These are phyloP conservation scores for Vitis hybrid DNA, from an alignment of 177 flowering plant genomes.

Conservation along the genomic window DNA sequence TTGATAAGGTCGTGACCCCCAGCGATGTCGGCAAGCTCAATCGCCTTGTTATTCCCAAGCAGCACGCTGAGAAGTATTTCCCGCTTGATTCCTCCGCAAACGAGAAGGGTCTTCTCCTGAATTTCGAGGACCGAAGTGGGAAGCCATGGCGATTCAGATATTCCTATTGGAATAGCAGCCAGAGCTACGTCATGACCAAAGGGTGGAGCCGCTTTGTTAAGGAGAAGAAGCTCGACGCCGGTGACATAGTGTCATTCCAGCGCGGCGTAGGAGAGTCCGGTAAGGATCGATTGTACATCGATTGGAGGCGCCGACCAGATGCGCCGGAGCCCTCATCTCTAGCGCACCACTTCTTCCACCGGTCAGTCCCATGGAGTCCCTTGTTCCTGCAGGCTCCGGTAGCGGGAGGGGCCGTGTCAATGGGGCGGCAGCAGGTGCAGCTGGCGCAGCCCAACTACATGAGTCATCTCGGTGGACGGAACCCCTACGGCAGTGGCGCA, in stretches of 20 bases:
- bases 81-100: conserved; percentile 71
- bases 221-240: conserved; percentile 93
- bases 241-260: conserved; percentile 82
- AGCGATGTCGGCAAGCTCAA: conserved; percentile 96
- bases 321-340: conserved; percentile 24
- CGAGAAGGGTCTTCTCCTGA: conserved; percentile 76
- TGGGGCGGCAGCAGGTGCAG: conserved; percentile 1
- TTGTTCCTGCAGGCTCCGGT: conserved; percentile 27
- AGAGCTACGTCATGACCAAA: conserved; percentile 97
- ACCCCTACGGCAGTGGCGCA: neutral
- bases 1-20: conserved; percentile 93
- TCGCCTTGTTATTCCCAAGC: conserved; percentile 92
- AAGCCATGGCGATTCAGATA: conserved; percentile 89
- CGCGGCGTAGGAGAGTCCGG: conserved; percentile 55
- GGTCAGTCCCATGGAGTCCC: conserved; percentile 41
- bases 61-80: conserved; percentile 91
- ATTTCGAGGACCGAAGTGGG: conserved; percentile 82
- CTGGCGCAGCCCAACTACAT: conserved; percentile 7
- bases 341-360: conserved; percentile 22
- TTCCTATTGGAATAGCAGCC: conserved; percentile 98
- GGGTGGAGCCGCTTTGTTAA: conserved; percentile 98
- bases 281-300: conserved; percentile 65
- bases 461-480: neutral
- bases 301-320: conserved; percentile 75
- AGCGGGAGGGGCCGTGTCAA: neutral